These are phyloP conservation scores for Alternaria brassicae DNA, from an alignment of 2,329 filamentous ascomycete species.

Conservation along the genomic window DNA sequence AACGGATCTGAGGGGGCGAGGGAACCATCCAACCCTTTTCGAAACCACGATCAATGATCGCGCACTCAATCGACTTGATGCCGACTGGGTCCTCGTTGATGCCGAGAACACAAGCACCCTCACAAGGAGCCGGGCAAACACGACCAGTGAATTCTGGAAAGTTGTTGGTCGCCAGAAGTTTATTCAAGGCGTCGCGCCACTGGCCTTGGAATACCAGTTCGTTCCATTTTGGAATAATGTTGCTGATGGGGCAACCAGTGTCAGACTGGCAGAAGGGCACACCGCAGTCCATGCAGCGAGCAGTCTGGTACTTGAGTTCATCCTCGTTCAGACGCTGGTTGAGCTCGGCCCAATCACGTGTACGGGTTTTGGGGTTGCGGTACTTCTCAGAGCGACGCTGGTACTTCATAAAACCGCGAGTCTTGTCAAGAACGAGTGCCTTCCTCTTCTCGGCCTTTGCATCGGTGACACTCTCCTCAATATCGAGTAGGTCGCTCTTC, in stretches of 20 bases:
- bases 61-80: conserved; percentile 98
- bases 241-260: conserved; percentile 92
- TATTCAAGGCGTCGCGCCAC: conserved; percentile 91
- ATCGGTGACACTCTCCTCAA: conserved; percentile 90
- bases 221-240: conserved; percentile 98
- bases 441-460: conserved; percentile 87
- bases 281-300: conserved; percentile 98
- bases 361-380: conserved; percentile 80
- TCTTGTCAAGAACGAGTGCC: conserved; percentile 95
- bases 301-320: conserved; percentile 94
- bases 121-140: conserved; percentile 94
- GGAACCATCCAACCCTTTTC: conserved; percentile 99
- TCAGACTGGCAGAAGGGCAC: conserved; percentile 98
- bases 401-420: conserved; percentile 97
- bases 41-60: conserved; percentile 96
- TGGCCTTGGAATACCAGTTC: conserved; percentile 71
- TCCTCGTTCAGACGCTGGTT: conserved; percentile 88
- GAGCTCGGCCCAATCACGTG: conserved; percentile 92
- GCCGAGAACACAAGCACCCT: conserved; percentile 92
- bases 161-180: conserved; percentile 95
- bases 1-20: conserved; percentile 76
- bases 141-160: conserved; percentile 98
- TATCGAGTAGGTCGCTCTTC: conserved; percentile 75
- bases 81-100: conserved; percentile 97
- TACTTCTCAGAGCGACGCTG: conserved; percentile 93